A percentile compares a stretch with the other conserved stretches of the same genome.
These are phyloP conservation scores for Fusarium oxysporum DNA, from an alignment of 2,329 filamentous ascomycete species.

Conservation along the genomic window DNA sequence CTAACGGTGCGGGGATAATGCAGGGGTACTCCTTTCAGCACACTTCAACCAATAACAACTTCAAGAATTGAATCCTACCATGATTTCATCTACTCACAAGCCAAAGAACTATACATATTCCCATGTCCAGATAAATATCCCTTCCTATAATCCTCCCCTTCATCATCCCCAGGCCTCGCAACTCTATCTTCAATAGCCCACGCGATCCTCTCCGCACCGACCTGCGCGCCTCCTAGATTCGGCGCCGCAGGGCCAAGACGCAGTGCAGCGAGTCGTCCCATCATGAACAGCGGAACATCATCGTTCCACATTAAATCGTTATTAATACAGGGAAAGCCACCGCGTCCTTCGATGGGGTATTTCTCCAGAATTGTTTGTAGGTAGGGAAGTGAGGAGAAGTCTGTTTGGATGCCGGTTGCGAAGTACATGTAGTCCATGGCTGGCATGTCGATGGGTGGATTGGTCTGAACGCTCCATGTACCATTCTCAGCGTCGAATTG, in stretches of 20 bases:
- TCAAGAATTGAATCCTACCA: neutral
- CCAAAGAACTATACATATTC: slow-evolving; percentile 52
- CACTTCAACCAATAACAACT: neutral
- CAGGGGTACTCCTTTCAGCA: neutral
- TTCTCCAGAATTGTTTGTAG: slow-evolving; percentile 68
- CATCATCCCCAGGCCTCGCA: slow-evolving; percentile 34
- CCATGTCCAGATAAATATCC: slow-evolving; percentile 52
- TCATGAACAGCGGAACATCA: slow-evolving; percentile 78
- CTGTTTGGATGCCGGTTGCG: slow-evolving; percentile 76
- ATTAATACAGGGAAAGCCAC: slow-evolving; percentile 78
- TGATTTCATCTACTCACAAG: slow-evolving; percentile 26
- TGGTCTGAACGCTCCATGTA: slow-evolving; percentile 60
- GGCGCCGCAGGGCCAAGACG: slow-evolving; percentile 77
- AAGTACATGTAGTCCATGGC: slow-evolving; percentile 78
- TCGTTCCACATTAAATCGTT: slow-evolving; percentile 81
- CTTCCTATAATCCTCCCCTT: slow-evolving; percentile 22
- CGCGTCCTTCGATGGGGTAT: slow-evolving; percentile 70
- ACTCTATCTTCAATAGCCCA: slow-evolving; percentile 74
- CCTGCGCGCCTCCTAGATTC: slow-evolving; percentile 78
- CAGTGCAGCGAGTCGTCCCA: slow-evolving; percentile 74
- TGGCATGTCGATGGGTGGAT: slow-evolving; percentile 66
- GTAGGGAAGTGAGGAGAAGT: slow-evolving; percentile 71
- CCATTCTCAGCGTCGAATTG: slow-evolving; percentile 57
- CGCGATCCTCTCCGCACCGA: slow-evolving; percentile 78
- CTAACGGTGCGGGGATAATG: neutral